Evolutionary conservation across 2,329 filamentous ascomycete species (phyloP).

Genomic region (Cladorrhinum sp.): DNA sequence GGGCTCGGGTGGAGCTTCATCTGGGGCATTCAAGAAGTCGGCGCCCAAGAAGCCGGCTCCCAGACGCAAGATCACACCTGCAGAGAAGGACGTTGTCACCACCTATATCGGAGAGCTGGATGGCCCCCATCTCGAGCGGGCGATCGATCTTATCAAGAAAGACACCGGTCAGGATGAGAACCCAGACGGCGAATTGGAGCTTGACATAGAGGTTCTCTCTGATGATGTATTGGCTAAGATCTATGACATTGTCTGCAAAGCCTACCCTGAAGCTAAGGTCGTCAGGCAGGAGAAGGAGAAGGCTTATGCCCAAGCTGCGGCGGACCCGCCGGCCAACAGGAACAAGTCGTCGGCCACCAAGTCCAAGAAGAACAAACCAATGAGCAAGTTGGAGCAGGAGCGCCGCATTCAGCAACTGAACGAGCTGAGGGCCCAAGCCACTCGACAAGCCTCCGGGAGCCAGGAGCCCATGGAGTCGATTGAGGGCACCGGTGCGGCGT

Average conservation of each 20-base stretch:
- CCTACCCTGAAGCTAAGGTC: conserved; percentile 37
- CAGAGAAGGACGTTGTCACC: conserved; percentile 90
- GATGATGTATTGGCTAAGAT: conserved; percentile 53
- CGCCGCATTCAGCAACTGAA: conserved; percentile 62
- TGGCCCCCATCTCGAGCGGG: conserved; percentile 71
- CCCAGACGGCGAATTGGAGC: conserved; percentile 56
- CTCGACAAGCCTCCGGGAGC: conserved; percentile 45
- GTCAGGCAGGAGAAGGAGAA: conserved; percentile 34
- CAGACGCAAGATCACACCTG: conserved; percentile 64
- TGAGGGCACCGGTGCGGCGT: conserved; percentile 30
- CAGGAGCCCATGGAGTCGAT: conserved; percentile 42
- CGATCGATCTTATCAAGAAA: conserved; percentile 85
- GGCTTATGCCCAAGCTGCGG: conserved; percentile 25
- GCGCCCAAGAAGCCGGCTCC: conserved; percentile 43
- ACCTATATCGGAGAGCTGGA: conserved; percentile 79
- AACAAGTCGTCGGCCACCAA: conserved; percentile 38
- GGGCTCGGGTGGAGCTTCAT: conserved; percentile 27
- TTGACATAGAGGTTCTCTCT: conserved; percentile 58
- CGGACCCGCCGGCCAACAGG: conserved; percentile 26
- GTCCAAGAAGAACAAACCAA: conserved; percentile 72
- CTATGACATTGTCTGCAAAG: conserved; percentile 43
- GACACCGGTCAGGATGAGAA: conserved; percentile 71
- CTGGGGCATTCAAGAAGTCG: conserved; percentile 37
- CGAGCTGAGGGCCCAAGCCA: conserved; percentile 54
- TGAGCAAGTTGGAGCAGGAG: conserved; percentile 71